A percentile compares a stretch with the other conserved stretches of the same genome.
These are phyloP conservation scores for Thymus quinquecostatus DNA, from an alignment of 257 asterid genomes.

Conservation along the genomic window DNA sequence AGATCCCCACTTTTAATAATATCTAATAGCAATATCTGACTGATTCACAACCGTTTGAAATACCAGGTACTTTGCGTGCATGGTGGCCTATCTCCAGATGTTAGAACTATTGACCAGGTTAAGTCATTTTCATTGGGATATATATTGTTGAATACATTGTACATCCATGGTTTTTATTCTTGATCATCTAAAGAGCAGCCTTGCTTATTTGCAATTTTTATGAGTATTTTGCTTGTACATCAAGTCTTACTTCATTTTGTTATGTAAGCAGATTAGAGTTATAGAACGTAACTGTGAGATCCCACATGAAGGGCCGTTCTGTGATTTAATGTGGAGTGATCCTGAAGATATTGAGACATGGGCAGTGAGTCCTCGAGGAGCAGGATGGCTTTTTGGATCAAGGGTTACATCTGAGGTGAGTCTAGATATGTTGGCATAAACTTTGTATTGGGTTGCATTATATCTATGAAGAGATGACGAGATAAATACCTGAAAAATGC, in stretches of 20 bases:
- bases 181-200: not conserved
- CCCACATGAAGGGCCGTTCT: conserved; percentile 99
- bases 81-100: conserved; percentile 97
- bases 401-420: conserved; percentile 94
- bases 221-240: conserved; percentile 9
- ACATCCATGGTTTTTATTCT: conserved; percentile 8
- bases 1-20: not conserved
- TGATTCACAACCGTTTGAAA: conserved; percentile 22
- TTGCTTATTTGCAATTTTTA: not conserved
- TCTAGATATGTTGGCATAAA: conserved; percentile 4
- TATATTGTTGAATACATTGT: conserved; percentile 19
- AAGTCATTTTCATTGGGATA: conserved; percentile 26
- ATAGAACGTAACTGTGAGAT: conserved; percentile 93
- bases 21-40: conserved; percentile 22
- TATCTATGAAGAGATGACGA: not conserved
- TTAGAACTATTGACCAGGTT: conserved; percentile 97
- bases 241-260: conserved; percentile 20
- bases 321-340: conserved; percentile 99
- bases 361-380: conserved; percentile 99
- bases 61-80: conserved; percentile 95
- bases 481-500: not conserved
- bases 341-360: conserved; percentile 99
- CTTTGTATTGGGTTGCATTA: not conserved
- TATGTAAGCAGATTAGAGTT: conserved; percentile 73
- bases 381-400: conserved; percentile 99